phyloP scores from a whole-genome alignment of 1,284 basidiomycete genomes.

The Boletus holoroseus region DNA sequence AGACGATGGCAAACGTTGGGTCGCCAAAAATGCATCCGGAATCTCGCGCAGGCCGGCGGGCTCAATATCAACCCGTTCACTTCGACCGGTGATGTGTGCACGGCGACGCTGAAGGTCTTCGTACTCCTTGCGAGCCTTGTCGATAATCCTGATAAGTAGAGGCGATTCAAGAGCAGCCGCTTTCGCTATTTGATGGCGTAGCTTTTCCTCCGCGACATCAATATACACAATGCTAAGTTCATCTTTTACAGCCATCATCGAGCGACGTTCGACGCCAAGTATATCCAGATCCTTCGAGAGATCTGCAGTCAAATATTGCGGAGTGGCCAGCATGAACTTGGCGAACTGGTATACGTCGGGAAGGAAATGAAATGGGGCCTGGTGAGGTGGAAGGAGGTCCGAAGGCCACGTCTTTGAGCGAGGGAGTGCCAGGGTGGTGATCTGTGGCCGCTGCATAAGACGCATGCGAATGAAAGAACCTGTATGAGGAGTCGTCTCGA shows the following conservation, averaged over 20 bases:
- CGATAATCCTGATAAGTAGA: conserved; percentile 49
- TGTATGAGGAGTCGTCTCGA: conserved; percentile 37
- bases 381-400: conserved; percentile 82
- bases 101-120: conserved; percentile 48
- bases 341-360: conserved; percentile 88
- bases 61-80: conserved; percentile 34
- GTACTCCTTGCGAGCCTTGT: conserved; percentile 56
- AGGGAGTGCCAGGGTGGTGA: conserved; percentile 93
- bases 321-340: conserved; percentile 95
- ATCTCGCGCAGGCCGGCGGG: conserved; percentile 29
- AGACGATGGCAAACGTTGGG: conserved; percentile 21
- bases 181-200: conserved; percentile 73
- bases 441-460: conserved; percentile 87
- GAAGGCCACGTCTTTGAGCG: conserved; percentile 92
- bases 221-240: conserved; percentile 77
- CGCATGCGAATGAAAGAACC: conserved; percentile 75
- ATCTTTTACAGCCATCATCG: conserved; percentile 63
- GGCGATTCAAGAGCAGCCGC: conserved; percentile 69
- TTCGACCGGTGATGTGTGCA: conserved; percentile 37
- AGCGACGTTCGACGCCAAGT: conserved; percentile 62
- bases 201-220: conserved; percentile 69
- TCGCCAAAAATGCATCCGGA: conserved; percentile 53
- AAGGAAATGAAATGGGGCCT: conserved; percentile 92
- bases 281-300: conserved; percentile 73
- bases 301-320: conserved; percentile 72